A percentile compares a stretch with the other conserved stretches of the same genome.
phyloP scores from a whole-genome alignment of 371 early-diverging fungal genomes.

The Choanephora cucurbitarum region DNA sequence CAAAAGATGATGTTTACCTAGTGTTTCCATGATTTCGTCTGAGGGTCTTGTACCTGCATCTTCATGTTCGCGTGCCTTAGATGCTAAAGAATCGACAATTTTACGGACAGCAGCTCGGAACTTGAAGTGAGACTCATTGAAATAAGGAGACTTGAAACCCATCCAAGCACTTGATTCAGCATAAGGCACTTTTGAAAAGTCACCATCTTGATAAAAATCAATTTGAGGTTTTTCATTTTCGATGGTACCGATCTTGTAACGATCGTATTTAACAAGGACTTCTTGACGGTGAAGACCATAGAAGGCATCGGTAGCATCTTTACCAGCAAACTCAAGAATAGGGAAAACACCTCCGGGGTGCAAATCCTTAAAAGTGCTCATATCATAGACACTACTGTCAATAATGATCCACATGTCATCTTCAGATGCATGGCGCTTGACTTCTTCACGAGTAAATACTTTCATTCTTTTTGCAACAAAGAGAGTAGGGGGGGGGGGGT shows the following conservation, averaged over 20 bases:
- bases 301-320: conserved; percentile 73
- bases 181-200: conserved; percentile 58
- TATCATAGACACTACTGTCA: conserved; percentile 85
- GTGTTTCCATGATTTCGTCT: conserved; percentile 50
- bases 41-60: conserved; percentile 47
- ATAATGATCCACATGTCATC: conserved; percentile 91
- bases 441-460: conserved; percentile 66
- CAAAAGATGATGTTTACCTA: conserved; percentile 40
- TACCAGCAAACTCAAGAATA: conserved; percentile 70
- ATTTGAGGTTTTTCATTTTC: conserved; percentile 39
- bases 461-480: too few relatives aligned
- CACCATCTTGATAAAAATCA: conserved; percentile 33
- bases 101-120: conserved; percentile 43
- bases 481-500: conserved; percentile 11
- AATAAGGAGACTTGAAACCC: conserved; percentile 59
- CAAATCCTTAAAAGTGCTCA: conserved; percentile 81
- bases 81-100: conserved; percentile 42
- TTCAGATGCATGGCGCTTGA: conserved; percentile 72
- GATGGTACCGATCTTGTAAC: conserved; percentile 55
- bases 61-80: conserved; percentile 45
- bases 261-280: conserved; percentile 56
- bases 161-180: conserved; percentile 54
- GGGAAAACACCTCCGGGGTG: conserved; percentile 88
- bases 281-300: conserved; percentile 73
- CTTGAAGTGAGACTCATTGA: conserved; percentile 54